These are phyloP conservation scores for Byssochlamys sp. DNA, from an alignment of 2,329 filamentous ascomycete genomes.

Conservation along the genomic window DNA sequence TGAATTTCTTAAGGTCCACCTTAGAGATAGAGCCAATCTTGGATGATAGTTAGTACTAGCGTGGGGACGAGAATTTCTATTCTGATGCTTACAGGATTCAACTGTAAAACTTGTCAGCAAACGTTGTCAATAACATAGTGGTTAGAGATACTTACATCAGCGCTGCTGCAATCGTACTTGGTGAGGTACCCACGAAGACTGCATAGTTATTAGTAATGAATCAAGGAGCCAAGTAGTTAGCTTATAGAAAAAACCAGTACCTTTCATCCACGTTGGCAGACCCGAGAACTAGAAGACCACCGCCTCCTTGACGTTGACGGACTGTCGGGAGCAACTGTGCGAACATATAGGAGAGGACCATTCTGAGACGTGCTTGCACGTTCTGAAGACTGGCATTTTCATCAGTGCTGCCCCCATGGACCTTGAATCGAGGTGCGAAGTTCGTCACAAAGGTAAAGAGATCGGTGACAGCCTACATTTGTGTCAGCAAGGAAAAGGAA, in stretches of 20 bases:
- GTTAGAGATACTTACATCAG: slow-evolving; percentile 42
- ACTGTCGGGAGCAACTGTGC: slow-evolving; percentile 54
- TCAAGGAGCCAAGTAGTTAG: not conserved
- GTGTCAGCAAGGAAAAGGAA: not conserved
- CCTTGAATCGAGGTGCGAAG: slow-evolving; percentile 54
- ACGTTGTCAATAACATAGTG: slow-evolving; percentile 41
- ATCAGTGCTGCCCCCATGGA: slow-evolving; percentile 51
- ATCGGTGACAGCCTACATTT: slow-evolving; percentile 35
- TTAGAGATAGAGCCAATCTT: slow-evolving; percentile 47
- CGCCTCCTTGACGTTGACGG: slow-evolving; percentile 48
- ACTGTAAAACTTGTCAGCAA: slow-evolving; percentile 11
- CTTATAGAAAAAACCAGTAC: slow-evolving; percentile 9
- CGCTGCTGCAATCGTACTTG: slow-evolving; percentile 56
- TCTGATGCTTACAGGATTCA: slow-evolving; percentile 15
- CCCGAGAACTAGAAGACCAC: slow-evolving; percentile 55
- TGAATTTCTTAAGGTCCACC: slow-evolving; percentile 62
- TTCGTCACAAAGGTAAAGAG: slow-evolving; percentile 50
- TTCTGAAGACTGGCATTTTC: slow-evolving; percentile 61
- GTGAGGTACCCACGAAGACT: slow-evolving; percentile 49
- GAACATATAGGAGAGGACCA: slow-evolving; percentile 58
- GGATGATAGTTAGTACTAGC: not conserved
- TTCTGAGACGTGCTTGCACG: slow-evolving; percentile 56
- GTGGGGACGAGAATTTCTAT: not conserved
- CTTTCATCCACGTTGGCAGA: slow-evolving; percentile 57
- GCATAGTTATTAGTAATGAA: slow-evolving; percentile 32